A percentile compares a stretch with the other conserved stretches of the same genome.
Conservation (phyloP, 805 yeast genomes). For the Ogataea degrootiae region DNA sequence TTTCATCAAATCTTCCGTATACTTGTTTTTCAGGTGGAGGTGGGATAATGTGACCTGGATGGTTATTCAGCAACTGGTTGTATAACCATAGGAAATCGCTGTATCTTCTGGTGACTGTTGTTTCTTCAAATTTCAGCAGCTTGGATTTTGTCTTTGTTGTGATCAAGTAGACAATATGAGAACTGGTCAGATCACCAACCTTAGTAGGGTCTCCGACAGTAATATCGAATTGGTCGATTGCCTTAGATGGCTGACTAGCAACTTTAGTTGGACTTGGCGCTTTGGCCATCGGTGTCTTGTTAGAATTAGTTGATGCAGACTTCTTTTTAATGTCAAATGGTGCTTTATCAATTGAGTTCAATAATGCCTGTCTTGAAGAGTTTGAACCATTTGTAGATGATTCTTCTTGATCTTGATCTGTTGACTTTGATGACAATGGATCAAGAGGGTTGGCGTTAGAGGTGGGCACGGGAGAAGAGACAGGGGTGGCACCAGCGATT, state of each 20-base stretch:
- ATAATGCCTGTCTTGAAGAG: slow-evolving; percentile 29
- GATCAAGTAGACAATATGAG: slow-evolving; percentile 85
- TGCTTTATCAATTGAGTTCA: slow-evolving; percentile 49
- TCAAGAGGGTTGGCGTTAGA: slow-evolving; percentile 6
- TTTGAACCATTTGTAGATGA: neutral
- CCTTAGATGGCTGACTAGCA: slow-evolving; percentile 3
- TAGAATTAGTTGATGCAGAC: neutral
- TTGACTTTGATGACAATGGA: slow-evolving; percentile 9
- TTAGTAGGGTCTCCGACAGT: slow-evolving; percentile 86
- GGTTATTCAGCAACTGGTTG: slow-evolving; percentile 77
- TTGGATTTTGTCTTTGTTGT: slow-evolving; percentile 52
- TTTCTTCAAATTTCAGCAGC: slow-evolving; percentile 32
- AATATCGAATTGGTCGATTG: slow-evolving; percentile 46
- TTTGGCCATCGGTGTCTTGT: neutral
- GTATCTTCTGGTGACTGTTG: slow-evolving; percentile 75
- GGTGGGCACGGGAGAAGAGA: neutral
- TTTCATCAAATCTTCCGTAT: slow-evolving; percentile 86
- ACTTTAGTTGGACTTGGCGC: slow-evolving; percentile 4
- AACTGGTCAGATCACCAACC: slow-evolving; percentile 84
- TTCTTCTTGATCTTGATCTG: slow-evolving; percentile 4
- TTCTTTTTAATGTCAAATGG: slow-evolving; percentile 38
- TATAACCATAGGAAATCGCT: slow-evolving; percentile 93
- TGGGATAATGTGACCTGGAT: slow-evolving; percentile 88
- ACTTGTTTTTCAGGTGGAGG: slow-evolving; percentile 96
- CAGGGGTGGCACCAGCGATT: neutral